Conservation (phyloP, 192 early-diverging fungal species). For the Borealophlyctis nickersoniae region DNA sequence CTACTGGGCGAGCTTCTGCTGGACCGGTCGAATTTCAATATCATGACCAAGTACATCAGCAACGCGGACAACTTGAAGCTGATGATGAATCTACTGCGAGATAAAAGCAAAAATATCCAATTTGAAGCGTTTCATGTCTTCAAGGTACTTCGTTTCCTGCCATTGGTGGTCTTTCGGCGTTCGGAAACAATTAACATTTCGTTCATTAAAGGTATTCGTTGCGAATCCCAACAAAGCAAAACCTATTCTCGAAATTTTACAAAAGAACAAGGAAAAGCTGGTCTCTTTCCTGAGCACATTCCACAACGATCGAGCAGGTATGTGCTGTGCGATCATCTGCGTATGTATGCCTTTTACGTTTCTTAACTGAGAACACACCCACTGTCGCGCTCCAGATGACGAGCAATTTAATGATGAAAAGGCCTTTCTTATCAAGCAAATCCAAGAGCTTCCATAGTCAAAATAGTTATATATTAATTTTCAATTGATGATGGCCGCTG, state of each 20-base stretch:
- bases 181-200: constrained; percentile 2
- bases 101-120: constrained; percentile 97
- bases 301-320: constrained; percentile 93
- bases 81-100: constrained; percentile 95
- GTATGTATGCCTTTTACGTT: neutral
- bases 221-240: constrained; percentile 97
- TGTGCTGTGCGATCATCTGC: neutral
- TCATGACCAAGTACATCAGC: constrained; percentile 94
- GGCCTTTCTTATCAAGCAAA: constrained; percentile 89
- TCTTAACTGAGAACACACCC: neutral
- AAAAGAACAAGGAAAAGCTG: constrained; percentile 88
- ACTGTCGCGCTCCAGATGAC: constrained; percentile 62
- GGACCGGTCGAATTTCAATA: constrained; percentile 89
- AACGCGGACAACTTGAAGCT: constrained; percentile 91
- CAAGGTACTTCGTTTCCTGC: constrained; percentile 63
- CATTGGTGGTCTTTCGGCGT: constrained; percentile 1
- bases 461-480: constrained; percentile 81
- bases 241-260: constrained; percentile 85
- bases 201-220: constrained; percentile 80
- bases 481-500: no score
- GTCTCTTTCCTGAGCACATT: constrained; percentile 84
- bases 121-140: constrained; percentile 99
- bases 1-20: constrained; percentile 95
- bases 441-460: constrained; percentile 66
- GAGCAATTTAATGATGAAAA: constrained; percentile 99